Percentiles rank a stretch among this genome's conserved stretches.
Conservation (phyloP, 495 filamentous ascomycete genomes). For the Penicillium roqueforti region DNA sequence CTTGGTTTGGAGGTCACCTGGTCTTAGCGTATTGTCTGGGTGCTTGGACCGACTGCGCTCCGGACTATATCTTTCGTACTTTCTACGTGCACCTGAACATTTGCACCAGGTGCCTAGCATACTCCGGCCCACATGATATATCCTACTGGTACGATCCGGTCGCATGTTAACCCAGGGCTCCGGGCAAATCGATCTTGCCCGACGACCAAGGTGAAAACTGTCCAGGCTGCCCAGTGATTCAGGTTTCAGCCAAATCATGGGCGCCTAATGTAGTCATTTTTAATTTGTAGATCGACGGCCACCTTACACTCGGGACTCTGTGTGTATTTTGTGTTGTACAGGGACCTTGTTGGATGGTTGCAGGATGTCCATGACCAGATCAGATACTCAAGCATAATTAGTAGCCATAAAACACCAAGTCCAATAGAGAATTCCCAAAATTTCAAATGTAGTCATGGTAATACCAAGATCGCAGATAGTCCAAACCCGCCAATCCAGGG, state of each 20-base stretch:
- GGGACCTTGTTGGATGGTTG: neutral
- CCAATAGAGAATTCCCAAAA: too few relatives aligned
- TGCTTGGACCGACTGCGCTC: neutral
- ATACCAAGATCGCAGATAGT: neutral
- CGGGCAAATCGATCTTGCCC: too few relatives aligned
- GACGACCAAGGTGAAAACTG: neutral
- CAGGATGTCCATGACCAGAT: neutral
- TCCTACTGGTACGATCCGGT: neutral
- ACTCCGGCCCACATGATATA: neutral
- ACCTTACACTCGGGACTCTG: neutral
- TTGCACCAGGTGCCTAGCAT: constrained; percentile 1
- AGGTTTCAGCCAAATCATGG: neutral
- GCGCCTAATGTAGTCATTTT: neutral
- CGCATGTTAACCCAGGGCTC: too few relatives aligned
- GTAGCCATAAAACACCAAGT: too few relatives aligned
- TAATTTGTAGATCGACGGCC: neutral
- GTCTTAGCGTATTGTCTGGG: neutral
- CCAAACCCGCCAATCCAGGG: neutral
- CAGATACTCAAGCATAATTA: neutral
- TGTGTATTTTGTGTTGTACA: neutral
- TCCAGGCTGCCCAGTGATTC: neutral
- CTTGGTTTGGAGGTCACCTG: neutral
- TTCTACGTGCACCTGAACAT: neutral
- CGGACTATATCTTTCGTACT: neutral
- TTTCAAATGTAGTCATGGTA: neutral